Evolutionary conservation across 306 rosid genomes (phyloP), one percentile per base, ranked within the genome.

Genomic region (Sicyos edulis): DNA sequence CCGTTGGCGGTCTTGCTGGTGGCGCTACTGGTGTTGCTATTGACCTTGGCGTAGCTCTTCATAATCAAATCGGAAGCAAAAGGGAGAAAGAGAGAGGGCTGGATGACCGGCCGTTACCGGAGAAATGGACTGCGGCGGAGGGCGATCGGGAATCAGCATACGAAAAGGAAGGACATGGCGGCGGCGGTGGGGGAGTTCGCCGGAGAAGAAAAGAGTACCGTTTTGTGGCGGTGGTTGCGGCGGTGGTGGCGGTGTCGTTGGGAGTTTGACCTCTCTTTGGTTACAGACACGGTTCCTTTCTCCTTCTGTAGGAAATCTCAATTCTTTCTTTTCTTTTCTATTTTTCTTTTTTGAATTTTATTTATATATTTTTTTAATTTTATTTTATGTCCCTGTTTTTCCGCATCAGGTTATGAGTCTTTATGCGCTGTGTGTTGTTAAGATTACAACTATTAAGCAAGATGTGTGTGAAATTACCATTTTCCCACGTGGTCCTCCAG

Each of bases 11-110:
- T 51, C 72, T 50, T 34, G 54, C 19, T 80, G 47, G 17, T 65
- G 15, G 21, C 40, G 57, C 32, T 71, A 75, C 49, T 79, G 74
- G 72, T 91, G 75, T 44, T 74, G 57, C 82, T 81, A 75, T 83
- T 86, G 51, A 78, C 80, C 71, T 80, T 82, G 75, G 81, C 82
- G 75, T 85, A 88, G 71, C 75, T 88, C 98, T 88, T 93, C 97
- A 88, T 93, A 87, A 77, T 76, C 80, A 80, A 69, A 75, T 21
- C 37, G 9, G 56, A 24, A 47, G 34, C 34, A 21, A 21, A 13
- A 21, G 72, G 8, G 47, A 16, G 52, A 15, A n/a, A 45, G 56
- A n/a, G 49, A 17, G 32, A 16, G n/a, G 56, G 54, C 42, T 55
- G 17, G 50, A 65, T 77, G 10, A 83, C 81, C 89, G 88, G 76